These are phyloP conservation scores for Eutrema japonicum DNA, from an alignment of 345 rosid species.

Conservation along the genomic window DNA sequence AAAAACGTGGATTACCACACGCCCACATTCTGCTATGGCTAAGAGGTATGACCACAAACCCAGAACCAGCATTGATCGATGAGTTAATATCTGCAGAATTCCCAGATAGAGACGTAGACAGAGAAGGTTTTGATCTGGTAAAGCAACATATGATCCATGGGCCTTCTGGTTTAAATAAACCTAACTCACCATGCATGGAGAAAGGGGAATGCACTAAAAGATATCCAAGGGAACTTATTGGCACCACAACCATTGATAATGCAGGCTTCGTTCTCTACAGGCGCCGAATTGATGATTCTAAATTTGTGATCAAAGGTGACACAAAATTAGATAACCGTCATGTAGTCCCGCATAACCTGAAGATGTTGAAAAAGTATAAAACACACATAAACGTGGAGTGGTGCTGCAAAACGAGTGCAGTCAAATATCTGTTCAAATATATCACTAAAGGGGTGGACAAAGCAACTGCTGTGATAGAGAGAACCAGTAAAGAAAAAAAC, in stretches of 20 bases:
- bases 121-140: not conserved
- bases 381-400: not conserved
- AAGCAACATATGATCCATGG: slow-evolving; percentile 3
- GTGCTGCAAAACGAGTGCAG: not conserved
- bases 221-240: not conserved
- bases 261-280: not conserved
- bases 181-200: not conserved
- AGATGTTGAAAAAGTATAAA: not conserved
- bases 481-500: too few relatives aligned
- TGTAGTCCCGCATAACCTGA: not conserved
- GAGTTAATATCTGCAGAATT: too few relatives aligned
- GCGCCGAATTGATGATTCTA: not conserved
- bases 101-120: too few relatives aligned
- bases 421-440: not conserved
- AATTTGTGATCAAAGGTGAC: not conserved
- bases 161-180: not conserved
- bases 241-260: too few relatives aligned
- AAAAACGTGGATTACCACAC: too few relatives aligned
- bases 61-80: too few relatives aligned
- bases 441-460: too few relatives aligned
- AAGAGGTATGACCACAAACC: too few relatives aligned
- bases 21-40: too few relatives aligned
- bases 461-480: too few relatives aligned
- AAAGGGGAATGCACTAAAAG: not conserved
- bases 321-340: not conserved